Evolutionary conservation across 202 grass and related monocot species (phyloP), one percentile per base, ranked within the genome.

Genomic region (Cymbopogon flexuosus): DNA sequence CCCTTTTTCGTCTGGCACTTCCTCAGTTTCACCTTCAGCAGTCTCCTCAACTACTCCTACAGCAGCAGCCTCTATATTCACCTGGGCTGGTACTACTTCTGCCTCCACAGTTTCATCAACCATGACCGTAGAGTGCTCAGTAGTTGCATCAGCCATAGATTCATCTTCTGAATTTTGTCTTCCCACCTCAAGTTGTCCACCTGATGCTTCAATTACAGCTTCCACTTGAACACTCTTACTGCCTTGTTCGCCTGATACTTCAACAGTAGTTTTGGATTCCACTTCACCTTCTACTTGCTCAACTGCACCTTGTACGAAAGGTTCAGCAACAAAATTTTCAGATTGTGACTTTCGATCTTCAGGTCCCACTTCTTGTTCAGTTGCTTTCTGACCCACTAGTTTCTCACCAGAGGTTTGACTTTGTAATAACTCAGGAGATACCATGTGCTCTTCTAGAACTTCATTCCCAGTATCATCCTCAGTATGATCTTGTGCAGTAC

Each of bases 201-300:
- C 51, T 88, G 83, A 60, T 76, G 62, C 54, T 59, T 86, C 72
- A 37, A 73, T 82, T 66, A 43, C 39, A 85, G 73, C 78, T 24
- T 68, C 81, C 45, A 69, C 49, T 79, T 74, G 67, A 47, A 79
- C 70, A 81, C 51, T 85, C 77, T 51, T 22, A 47, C 69, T 78
- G 8, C 14, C 58, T 69, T 73, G 72, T 40, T 72, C 64, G 10
- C n/a, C 19, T 54, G 63, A 80, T 49, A 49, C 33, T 84, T 83
- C 86, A n/a, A 61, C 29, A 8, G 54, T 61, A 52, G 46, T 54
- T 72, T 74, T 35, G 35, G 66, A 65, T 60, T 61, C 75, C 67
- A 56, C 21, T 37, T 43, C 10, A 29, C 54, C 62, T 84, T 85
- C 52, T 35, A 82, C 73, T 73, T 66, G 73, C 34, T 83, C 58